phyloP scores from a whole-genome alignment of 352 stramenopile genomes.

The Thalassiosira mediterranea region DNA sequence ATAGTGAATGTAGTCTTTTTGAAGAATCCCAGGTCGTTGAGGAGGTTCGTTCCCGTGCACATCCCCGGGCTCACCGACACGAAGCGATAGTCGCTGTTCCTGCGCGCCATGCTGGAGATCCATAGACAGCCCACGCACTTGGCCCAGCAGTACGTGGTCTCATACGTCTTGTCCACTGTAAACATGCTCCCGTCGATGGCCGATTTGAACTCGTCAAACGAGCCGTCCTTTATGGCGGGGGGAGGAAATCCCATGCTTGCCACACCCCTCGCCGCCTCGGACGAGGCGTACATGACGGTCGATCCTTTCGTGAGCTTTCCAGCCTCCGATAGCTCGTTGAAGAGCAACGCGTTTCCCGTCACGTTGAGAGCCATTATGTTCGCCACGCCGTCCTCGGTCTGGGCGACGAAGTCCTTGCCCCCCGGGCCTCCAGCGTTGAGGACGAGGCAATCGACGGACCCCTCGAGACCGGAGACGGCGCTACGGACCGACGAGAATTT shows the following conservation, averaged over 20 bases:
- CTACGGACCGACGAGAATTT: background rate
- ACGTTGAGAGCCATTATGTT: slow-evolving; percentile 5
- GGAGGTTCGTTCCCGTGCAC: background rate
- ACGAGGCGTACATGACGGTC: slow-evolving; percentile 1
- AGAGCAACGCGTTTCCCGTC: slow-evolving; percentile 1
- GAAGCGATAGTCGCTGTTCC: background rate
- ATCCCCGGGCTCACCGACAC: background rate
- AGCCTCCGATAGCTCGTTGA: background rate
- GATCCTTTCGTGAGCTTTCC: background rate
- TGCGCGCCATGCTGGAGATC: background rate
- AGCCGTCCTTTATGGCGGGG: background rate
- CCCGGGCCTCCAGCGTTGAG: slow-evolving; percentile 1
- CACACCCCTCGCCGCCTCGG: background rate
- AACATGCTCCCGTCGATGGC: background rate
- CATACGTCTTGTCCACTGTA: background rate
- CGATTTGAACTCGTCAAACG: background rate
- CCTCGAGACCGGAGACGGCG: background rate
- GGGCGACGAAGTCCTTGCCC: background rate
- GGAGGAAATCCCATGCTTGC: background rate
- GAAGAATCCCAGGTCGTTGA: background rate
- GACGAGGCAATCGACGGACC: background rate
- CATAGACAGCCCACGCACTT: background rate
- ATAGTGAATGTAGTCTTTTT: background rate
- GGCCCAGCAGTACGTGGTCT: background rate
- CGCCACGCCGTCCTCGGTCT: background rate